phyloP scores from a whole-genome alignment of 2,329 filamentous ascomycete genomes.

The Claviceps sorghi region DNA sequence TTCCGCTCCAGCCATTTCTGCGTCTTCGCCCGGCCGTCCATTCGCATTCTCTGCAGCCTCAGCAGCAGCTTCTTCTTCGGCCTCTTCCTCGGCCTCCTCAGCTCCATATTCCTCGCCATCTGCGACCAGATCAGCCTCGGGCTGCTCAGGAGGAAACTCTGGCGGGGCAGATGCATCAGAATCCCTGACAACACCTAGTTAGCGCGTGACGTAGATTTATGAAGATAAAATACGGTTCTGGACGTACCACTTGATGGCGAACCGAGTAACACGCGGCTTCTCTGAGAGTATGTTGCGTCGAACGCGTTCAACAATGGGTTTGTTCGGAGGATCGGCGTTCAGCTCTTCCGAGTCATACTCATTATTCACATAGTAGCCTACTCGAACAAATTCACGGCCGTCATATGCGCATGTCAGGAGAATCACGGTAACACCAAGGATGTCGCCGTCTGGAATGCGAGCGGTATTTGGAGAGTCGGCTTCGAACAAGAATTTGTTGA shows the following conservation, averaged over 20 bases:
- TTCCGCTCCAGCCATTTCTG: conserved; percentile 62
- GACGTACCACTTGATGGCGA: conserved; percentile 95
- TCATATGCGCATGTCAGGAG: conserved; percentile 95
- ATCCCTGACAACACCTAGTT: conserved; percentile 46
- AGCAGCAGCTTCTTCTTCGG: conserved; percentile 39
- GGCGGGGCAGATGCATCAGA: conserved; percentile 92
- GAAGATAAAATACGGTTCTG: background rate
- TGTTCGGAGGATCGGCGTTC: conserved; percentile 74
- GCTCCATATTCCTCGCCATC: conserved; percentile 86
- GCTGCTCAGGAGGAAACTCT: conserved; percentile 94
- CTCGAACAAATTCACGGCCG: conserved; percentile 87
- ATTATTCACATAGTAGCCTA: conserved; percentile 99
- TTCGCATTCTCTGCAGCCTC: conserved; percentile 31
- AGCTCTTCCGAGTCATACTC: conserved; percentile 92
- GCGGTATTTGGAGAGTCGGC: conserved; percentile 82
- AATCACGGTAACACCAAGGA: conserved; percentile 92
- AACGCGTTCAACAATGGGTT: conserved; percentile 85
- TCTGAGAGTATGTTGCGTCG: conserved; percentile 85
- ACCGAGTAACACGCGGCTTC: conserved; percentile 93
- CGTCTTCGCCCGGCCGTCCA: conserved; percentile 39
- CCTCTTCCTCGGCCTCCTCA: conserved; percentile 67
- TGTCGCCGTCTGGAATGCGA: conserved; percentile 86
- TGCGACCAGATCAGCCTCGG: conserved; percentile 73
- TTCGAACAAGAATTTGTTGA: conserved; percentile 98
- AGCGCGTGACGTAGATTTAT: background rate